A percentile compares a stretch with the other conserved stretches of the same genome.
phyloP scores from a whole-genome alignment of 169 alveolate genomes.

The Theileria equi region DNA sequence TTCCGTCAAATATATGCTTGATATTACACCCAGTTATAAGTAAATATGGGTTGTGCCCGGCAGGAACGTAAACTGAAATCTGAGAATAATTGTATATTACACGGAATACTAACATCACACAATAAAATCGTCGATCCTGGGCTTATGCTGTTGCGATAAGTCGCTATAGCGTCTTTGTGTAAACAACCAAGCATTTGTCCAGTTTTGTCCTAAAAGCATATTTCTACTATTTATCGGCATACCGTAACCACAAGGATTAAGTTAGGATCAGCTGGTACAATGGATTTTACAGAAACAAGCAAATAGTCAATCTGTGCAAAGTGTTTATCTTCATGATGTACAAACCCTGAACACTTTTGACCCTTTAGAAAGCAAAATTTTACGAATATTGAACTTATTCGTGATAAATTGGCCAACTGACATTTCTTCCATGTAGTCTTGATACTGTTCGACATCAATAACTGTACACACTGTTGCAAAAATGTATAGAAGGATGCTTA shows the following conservation, averaged over 20 bases:
- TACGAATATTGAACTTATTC: constrained; percentile 17
- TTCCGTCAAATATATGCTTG: neutral
- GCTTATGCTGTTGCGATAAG: constrained; percentile 1
- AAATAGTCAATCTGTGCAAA: constrained; percentile 19
- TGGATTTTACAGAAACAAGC: constrained; percentile 20
- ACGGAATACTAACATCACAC: constrained; percentile 11
- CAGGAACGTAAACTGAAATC: constrained; percentile 22
- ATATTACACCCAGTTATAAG: constrained; percentile 4
- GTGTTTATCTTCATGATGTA: neutral
- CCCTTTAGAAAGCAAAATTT: neutral
- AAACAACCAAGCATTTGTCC: constrained; percentile 41
- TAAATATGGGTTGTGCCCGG: constrained; percentile 25
- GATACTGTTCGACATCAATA: neutral
- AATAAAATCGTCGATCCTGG: constrained; percentile 31
- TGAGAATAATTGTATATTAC: neutral
- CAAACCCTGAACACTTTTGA: constrained; percentile 7
- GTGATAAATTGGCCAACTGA: constrained; percentile 24
- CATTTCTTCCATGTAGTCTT: constrained; percentile 10
- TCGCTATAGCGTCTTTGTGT: constrained; percentile 27
- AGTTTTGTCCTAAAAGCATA: constrained; percentile 20
- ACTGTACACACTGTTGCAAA: too few relatives aligned
- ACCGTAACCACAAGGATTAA: constrained; percentile 17
- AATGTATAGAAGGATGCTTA: neutral
- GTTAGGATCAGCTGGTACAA: constrained; percentile 1
- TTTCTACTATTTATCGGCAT: neutral